Evolutionary conservation across 768 basidiomycete species (phyloP).

Genomic region (Mycena kentingensis): DNA sequence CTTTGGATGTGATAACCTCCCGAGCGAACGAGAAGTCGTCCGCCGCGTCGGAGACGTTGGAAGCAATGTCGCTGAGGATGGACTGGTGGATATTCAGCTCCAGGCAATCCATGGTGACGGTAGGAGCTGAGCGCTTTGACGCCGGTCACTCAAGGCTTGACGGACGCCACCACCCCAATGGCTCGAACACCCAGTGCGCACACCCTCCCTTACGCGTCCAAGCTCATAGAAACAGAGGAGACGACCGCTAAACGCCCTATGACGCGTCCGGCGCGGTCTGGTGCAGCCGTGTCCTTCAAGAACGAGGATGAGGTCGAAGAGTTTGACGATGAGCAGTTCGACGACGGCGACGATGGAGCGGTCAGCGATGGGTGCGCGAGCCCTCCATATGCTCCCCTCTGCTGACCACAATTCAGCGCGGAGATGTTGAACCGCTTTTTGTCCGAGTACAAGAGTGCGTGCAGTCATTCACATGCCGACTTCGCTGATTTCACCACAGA

Average conservation of each 20-base stretch:
- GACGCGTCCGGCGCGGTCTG: constrained; percentile 24
- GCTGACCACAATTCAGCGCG: constrained; percentile 19
- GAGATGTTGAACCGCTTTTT: constrained; percentile 12
- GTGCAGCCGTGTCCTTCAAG: constrained; percentile 22
- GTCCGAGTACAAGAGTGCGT: constrained; percentile 25
- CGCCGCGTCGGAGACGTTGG: constrained; percentile 49
- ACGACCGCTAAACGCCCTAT: constrained; percentile 10
- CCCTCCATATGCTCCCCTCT: background rate
- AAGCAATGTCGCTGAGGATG: constrained; percentile 74
- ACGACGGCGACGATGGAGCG: constrained; percentile 16
- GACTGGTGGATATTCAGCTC: constrained; percentile 79
- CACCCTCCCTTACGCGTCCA: background rate
- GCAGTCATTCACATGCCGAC: background rate
- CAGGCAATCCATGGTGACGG: constrained; percentile 57
- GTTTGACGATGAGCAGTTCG: constrained; percentile 17
- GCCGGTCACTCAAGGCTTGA: background rate
- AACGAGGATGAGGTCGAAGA: constrained; percentile 25
- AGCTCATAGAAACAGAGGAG: background rate
- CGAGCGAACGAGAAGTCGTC: constrained; percentile 51
- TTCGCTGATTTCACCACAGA: constrained; percentile 21
- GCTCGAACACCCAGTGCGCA: constrained; percentile 28
- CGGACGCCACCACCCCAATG: constrained; percentile 22
- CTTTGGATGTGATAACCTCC: constrained; percentile 62
- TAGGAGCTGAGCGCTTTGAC: background rate
- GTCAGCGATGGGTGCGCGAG: constrained; percentile 23